These are phyloP conservation scores for Globisporangium rhizosaccharum DNA, from an alignment of 352 stramenopile species.

Conservation along the genomic window DNA sequence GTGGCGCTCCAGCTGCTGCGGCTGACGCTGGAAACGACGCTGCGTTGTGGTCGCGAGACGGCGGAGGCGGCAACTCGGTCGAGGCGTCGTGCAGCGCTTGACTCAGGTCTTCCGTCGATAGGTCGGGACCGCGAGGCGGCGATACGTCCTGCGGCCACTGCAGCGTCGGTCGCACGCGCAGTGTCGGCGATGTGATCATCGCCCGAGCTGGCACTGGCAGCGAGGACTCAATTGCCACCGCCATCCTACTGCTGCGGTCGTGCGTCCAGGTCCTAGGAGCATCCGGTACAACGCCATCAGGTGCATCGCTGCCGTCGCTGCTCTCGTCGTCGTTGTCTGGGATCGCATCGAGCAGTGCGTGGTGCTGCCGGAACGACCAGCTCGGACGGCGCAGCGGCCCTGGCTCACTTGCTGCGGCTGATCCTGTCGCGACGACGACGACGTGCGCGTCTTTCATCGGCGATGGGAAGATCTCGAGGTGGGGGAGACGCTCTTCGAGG, in stretches of 20 bases:
- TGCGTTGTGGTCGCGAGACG: neutral
- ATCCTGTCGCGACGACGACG: neutral
- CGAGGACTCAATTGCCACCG: neutral
- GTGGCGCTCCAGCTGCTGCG: neutral
- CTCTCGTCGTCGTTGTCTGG: conserved; percentile 45
- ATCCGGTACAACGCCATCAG: neutral
- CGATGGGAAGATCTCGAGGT: conserved; percentile 58
- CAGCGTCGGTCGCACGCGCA: conserved; percentile 33
- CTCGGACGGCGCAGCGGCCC: conserved; percentile 31
- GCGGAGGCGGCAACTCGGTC: neutral
- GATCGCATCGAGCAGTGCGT: conserved; percentile 45
- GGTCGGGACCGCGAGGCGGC: conserved; percentile 41
- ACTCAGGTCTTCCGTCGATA: conserved; percentile 26
- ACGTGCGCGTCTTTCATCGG: conserved; percentile 46
- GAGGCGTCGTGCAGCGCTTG: conserved; percentile 15
- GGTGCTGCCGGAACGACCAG: conserved; percentile 60
- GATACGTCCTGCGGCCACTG: conserved; percentile 31
- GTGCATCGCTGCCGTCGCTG: conserved; percentile 12
- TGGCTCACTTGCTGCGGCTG: neutral
- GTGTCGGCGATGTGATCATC: conserved; percentile 32
- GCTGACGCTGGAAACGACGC: neutral
- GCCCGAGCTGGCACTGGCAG: conserved; percentile 11
- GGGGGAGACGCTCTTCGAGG: conserved; percentile 49
- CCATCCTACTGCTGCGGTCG: neutral
- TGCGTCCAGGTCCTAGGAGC: too few relatives aligned